These are phyloP conservation scores for Hypoxylon sp. DNA, from an alignment of 2,329 filamentous ascomycete species.

Conservation along the genomic window DNA sequence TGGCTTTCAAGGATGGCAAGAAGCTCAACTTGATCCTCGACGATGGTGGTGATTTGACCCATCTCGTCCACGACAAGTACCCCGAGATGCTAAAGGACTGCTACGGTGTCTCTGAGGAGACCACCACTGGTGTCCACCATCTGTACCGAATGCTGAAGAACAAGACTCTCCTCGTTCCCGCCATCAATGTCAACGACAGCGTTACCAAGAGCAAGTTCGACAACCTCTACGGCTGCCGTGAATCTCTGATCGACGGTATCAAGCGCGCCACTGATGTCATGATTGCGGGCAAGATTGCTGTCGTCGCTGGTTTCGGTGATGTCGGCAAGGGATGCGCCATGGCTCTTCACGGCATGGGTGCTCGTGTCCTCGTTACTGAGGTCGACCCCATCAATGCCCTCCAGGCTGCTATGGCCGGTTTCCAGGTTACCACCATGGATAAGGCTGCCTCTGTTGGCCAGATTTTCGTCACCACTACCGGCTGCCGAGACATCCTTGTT, in stretches of 20 bases:
- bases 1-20: constrained; percentile 96
- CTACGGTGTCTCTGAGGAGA: constrained; percentile 99
- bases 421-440: constrained; percentile 98
- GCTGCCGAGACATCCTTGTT: constrained; percentile 97
- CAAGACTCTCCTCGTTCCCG: constrained; percentile 87
- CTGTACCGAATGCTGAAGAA: constrained; percentile 98
- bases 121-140: constrained; percentile 99
- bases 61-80: constrained; percentile 98
- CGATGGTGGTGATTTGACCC: constrained; percentile 96
- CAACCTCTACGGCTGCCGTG: constrained; percentile 99
- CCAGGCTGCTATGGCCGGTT: constrained; percentile 97
- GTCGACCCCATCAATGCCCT: constrained; percentile 99
- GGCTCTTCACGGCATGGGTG: constrained; percentile 97
- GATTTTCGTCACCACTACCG: constrained; percentile 99
- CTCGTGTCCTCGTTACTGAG: constrained; percentile 95
- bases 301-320: constrained; percentile 98
- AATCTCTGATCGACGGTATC: constrained; percentile 99
- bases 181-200: constrained; percentile 99
- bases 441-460: constrained; percentile 90
- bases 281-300: constrained; percentile 98
- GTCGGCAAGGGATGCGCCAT: constrained; percentile 98
- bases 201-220: constrained; percentile 99
- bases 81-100: constrained; percentile 98
- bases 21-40: constrained; percentile 99
- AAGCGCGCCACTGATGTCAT: constrained; percentile 99